Base-by-base conservation (phyloP, 176 grass and related monocot genomes). In the Musa schizocarpa region DNA sequence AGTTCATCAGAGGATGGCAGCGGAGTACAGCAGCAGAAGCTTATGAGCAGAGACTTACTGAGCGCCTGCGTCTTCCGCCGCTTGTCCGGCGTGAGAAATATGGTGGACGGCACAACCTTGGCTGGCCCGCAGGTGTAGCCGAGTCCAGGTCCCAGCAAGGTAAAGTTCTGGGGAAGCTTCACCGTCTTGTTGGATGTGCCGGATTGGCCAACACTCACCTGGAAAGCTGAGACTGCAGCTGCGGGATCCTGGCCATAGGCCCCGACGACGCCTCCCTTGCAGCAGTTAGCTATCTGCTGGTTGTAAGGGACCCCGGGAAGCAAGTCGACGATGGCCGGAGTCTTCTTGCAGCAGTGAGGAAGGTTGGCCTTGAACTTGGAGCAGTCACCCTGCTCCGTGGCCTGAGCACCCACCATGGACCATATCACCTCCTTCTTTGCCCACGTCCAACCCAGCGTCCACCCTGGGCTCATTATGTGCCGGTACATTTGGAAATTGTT, bases 221-320 rank as follows among this genome's bases (percentile, higher is more conserved):
- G 95, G 81, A 98, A 98, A 24, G 95, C 54, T 1, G 90, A 84
- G 50, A 87, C 75, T 2, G 95, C 53, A 1, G 57, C 77, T 0
- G 86, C 79, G 0, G 81, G 86, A 65, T 99, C 90, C 80, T 98
- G 95, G 17, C 90, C 90, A 59, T 79, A 98, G 73, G 90, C 83
- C 10, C 78, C 74, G 9, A 98, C 63, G 11, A 98, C 95, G 25
- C 95, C 94, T n/a, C 80, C 95, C 58, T 91, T 90, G 88, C 95
- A 98, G 85, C 95, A 98, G 85, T 94, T 98, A 57, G 95, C 95
- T 74, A 98, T 93, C 83, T 98, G 95, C 81, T 93, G 90, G 79
- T 98, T 98, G 88, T 91, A 98, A 26, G 95, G 95, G 2, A 93
- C 90, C n/a, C 95, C 95, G 0, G 95, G 94, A 8, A 98, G 90